A percentile compares a stretch with the other conserved stretches of the same genome.
Conservation (phyloP, 257 asterid genomes). For the Gentiana macrophylla region DNA sequence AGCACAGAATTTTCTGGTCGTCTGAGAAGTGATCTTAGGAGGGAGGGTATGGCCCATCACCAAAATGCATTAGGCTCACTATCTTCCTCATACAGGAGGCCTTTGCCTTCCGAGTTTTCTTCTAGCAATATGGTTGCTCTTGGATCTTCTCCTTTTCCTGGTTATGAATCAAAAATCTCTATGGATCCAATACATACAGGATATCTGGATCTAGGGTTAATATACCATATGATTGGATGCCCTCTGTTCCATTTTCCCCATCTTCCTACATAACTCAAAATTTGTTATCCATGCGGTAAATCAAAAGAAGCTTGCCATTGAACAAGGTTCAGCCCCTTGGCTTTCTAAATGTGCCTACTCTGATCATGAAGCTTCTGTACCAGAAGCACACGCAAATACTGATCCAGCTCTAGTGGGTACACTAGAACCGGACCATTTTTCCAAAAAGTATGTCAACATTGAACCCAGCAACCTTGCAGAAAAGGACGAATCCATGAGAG, state of each 20-base stretch:
- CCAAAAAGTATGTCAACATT: neutral
- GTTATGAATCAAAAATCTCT: conserved; percentile 27
- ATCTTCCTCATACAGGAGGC: conserved; percentile 20
- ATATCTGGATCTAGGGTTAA: conserved; percentile 6
- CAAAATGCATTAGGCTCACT: conserved; percentile 17
- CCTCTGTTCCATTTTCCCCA: conserved; percentile 66
- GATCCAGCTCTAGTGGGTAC: conserved; percentile 16
- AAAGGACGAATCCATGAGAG: conserved; percentile 13
- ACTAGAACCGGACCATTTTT: conserved; percentile 14
- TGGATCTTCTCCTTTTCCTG: conserved; percentile 32
- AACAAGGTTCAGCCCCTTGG: conserved; percentile 14
- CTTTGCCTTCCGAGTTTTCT: conserved; percentile 34
- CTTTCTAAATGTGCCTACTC: too few species aligned
- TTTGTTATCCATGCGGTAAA: conserved; percentile 37
- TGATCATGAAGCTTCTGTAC: conserved; percentile 17
- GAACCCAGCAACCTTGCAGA: conserved; percentile 5
- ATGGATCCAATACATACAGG: conserved; percentile 13
- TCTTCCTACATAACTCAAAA: conserved; percentile 43
- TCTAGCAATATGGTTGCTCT: conserved; percentile 31
- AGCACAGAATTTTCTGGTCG: conserved; percentile 17
- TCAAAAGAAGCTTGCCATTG: conserved; percentile 36
- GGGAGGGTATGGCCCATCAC: conserved; percentile 13
- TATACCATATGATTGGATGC: conserved; percentile 55
- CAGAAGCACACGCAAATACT: conserved; percentile 20
- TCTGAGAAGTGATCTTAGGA: conserved; percentile 10